Conservation (phyloP, 139 green algal species). For the Eudorina sp. region DNA sequence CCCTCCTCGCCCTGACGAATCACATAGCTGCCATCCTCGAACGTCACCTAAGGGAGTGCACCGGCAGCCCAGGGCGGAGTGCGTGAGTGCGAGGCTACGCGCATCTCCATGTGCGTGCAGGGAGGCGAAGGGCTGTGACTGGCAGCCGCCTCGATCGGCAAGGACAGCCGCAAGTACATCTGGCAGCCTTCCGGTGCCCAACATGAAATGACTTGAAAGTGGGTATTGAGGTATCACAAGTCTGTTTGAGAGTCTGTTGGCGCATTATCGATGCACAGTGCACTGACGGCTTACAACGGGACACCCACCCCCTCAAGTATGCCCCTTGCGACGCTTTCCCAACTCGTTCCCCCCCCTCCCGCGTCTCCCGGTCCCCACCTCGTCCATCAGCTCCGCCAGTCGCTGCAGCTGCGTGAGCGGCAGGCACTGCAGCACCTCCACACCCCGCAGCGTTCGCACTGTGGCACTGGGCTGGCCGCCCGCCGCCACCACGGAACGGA, state of each 20-base stretch:
- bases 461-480: constrained; percentile 30
- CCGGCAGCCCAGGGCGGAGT: too few relatives aligned
- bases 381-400: constrained; percentile 59
- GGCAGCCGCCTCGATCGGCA: too few relatives aligned
- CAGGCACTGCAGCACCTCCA: constrained; percentile 74
- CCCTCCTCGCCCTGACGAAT: constrained; percentile 69
- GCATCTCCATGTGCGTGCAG: too few relatives aligned
- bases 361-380: constrained; percentile 24
- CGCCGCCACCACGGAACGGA: constrained; percentile 51
- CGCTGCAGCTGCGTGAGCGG: constrained; percentile 52
- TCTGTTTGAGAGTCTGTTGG: too few relatives aligned
- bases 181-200: too few relatives aligned
- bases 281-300: background rate
- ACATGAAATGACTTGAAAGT: too few relatives aligned
- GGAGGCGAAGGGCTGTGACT: too few relatives aligned
- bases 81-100: too few relatives aligned
- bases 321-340: background rate
- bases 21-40: constrained; percentile 70
- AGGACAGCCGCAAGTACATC: too few relatives aligned
- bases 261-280: too few relatives aligned
- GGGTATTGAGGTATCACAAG: too few relatives aligned
- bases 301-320: background rate
- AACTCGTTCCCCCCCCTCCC: too few relatives aligned
- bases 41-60: constrained; percentile 32
- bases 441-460: constrained; percentile 63